Conservation (phyloP, 106 monocot species). For the Phalaenopsis equestris region DNA sequence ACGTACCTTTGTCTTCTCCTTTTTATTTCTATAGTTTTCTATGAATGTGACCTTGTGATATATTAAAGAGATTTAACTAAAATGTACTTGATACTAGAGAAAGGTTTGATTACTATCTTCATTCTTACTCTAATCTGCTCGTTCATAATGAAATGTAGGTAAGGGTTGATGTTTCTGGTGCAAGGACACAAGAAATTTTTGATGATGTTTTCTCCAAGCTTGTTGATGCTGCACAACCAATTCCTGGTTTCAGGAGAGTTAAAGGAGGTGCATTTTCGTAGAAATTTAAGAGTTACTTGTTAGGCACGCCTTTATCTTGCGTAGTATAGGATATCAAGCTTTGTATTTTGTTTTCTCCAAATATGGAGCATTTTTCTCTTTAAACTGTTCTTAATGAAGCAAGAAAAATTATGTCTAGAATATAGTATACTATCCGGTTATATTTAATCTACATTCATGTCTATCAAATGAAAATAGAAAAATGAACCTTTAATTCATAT, state of each 20-base stretch:
- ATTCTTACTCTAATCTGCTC: not conserved
- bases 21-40: not conserved
- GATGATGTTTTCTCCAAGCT: slow-evolving; percentile 61
- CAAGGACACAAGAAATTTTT: slow-evolving; percentile 47
- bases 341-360: not conserved
- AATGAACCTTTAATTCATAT: too few species aligned
- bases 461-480: too few species aligned
- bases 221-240: slow-evolving; percentile 70
- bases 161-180: slow-evolving; percentile 38
- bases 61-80: not conserved
- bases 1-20: not conserved
- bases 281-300: not conserved
- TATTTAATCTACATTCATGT: not conserved
- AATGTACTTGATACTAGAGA: not conserved
- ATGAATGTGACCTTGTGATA: not conserved
- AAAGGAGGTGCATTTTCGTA: slow-evolving; percentile 54
- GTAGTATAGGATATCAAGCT: not conserved
- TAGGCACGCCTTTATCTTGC: not conserved
- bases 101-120: not conserved
- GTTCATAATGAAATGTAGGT: slow-evolving; percentile 27
- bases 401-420: not conserved
- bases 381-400: not conserved
- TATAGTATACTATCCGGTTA: not conserved
- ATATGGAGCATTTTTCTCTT: not conserved
- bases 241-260: slow-evolving; percentile 70